phyloP scores from a whole-genome alignment of 352 stramenopile species.

The Globisporangium recalcitrans region DNA sequence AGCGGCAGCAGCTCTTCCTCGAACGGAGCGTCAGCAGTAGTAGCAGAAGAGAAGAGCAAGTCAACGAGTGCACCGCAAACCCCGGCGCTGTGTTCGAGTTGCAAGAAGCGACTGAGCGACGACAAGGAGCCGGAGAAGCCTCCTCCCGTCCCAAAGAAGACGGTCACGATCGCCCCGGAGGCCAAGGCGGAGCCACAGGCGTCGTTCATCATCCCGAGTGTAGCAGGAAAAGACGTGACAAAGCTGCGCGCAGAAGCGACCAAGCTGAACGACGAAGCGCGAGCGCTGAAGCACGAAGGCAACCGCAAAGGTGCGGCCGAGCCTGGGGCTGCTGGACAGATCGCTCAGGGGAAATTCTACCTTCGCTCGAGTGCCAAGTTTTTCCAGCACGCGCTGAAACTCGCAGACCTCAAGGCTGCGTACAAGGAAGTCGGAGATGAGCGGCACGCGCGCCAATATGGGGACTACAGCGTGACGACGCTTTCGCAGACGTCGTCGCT shows the following conservation, averaged over 20 bases:
- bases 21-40: conserved; percentile 2
- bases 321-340: conserved; percentile 31
- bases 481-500: conserved; percentile 71
- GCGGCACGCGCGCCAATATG: conserved; percentile 51
- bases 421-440: conserved; percentile 67
- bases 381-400: conserved; percentile 75
- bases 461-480: conserved; percentile 63
- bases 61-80: not conserved
- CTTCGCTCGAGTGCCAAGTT: conserved; percentile 78
- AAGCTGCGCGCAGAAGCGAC: conserved; percentile 46
- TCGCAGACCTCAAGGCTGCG: conserved; percentile 76
- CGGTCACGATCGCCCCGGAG: conserved; percentile 16
- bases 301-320: conserved; percentile 53
- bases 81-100: conserved; percentile 45
- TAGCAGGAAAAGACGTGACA: conserved; percentile 35
- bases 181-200: conserved; percentile 11
- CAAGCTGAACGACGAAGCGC: conserved; percentile 59
- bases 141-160: conserved; percentile 23
- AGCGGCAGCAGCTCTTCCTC: conserved; percentile 23
- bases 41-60: conserved; percentile 14
- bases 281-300: conserved; percentile 78
- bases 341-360: conserved; percentile 70
- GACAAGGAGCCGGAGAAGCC: conserved; percentile 27
- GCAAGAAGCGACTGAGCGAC: conserved; percentile 53
- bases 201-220: conserved; percentile 48